Percentiles rank a stretch among this genome's conserved stretches.
phyloP scores from a whole-genome alignment of 1,139 yeast species.

The Magnusiomyces ingens region DNA sequence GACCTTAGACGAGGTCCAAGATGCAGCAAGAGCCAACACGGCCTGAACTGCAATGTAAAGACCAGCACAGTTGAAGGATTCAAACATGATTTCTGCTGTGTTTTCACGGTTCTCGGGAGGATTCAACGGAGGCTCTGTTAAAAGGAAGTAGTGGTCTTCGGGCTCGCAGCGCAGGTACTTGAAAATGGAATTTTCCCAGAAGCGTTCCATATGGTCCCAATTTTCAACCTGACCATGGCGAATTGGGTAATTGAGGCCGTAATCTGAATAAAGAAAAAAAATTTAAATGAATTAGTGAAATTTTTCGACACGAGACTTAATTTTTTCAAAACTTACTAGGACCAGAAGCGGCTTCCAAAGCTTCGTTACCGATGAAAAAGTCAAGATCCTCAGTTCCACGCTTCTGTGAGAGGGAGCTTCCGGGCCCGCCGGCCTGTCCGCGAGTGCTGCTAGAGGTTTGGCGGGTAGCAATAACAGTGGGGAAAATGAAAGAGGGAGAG shows the following conservation, averaged over 20 bases:
- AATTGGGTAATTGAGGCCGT: constrained; percentile 84
- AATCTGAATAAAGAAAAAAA: constrained; percentile 38
- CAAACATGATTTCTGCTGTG: constrained; percentile 98
- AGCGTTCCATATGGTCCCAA: constrained; percentile 99
- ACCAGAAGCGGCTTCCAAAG: constrained; percentile 80
- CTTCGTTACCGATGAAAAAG: constrained; percentile 94
- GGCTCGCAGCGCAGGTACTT: constrained; percentile 96
- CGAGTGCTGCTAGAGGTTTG: constrained; percentile 34
- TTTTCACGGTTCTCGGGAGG: constrained; percentile 98
- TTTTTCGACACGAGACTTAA: background rate
- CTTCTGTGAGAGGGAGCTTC: constrained; percentile 51
- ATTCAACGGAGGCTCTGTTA: constrained; percentile 97
- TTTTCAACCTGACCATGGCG: constrained; percentile 97
- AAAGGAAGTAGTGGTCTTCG: constrained; percentile 89
- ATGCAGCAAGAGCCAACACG: constrained; percentile 94
- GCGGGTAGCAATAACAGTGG: constrained; percentile 93
- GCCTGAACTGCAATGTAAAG: constrained; percentile 98
- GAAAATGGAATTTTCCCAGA: constrained; percentile 96
- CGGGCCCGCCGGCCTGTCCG: constrained; percentile 32
- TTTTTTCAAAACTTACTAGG: constrained; percentile 38
- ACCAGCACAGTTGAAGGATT: constrained; percentile 97
- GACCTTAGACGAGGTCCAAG: constrained; percentile 96
- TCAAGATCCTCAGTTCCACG: constrained; percentile 94
- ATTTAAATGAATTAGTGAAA: background rate
- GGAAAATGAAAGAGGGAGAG: constrained; percentile 93